Evolutionary conservation across 106 monocot species (phyloP).

Genomic region (Dendrobium huoshanense): DNA sequence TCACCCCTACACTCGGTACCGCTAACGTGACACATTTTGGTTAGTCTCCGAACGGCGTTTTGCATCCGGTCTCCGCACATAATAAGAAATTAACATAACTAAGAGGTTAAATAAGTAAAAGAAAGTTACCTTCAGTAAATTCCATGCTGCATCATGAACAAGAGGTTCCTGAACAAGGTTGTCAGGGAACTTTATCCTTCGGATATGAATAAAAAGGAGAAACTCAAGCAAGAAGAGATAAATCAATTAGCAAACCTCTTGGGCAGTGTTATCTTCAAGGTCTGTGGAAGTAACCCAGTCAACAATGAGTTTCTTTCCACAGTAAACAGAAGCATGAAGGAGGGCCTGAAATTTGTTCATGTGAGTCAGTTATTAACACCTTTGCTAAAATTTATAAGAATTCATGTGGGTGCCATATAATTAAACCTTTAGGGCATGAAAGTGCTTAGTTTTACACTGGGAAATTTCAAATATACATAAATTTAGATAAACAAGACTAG

Average conservation of each 20-base stretch:
- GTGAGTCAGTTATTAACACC: background rate
- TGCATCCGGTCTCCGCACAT: too few species aligned
- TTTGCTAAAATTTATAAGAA: background rate
- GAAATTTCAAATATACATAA: background rate
- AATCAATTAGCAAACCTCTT: conserved; percentile 31
- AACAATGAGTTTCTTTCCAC: conserved; percentile 67
- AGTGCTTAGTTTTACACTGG: background rate
- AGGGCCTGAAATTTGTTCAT: conserved; percentile 54
- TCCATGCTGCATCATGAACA: conserved; percentile 74
- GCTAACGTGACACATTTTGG: too few species aligned
- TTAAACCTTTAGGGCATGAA: background rate
- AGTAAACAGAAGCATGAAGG: conserved; percentile 78
- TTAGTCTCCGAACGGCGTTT: too few species aligned
- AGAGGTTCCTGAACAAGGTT: conserved; percentile 42
- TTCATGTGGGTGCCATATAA: background rate
- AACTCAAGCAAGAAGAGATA: background rate
- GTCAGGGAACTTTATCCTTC: background rate
- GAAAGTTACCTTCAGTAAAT: conserved; percentile 55
- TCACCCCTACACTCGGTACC: too few species aligned
- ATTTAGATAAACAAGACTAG: background rate
- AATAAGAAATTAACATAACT: background rate
- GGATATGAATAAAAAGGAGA: background rate
- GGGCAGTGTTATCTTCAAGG: conserved; percentile 62
- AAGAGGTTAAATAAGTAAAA: background rate
- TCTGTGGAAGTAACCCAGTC: conserved; percentile 89